Base-by-base conservation (phyloP, 345 rosid genomes). In the Eucalyptus grandis region DNA sequence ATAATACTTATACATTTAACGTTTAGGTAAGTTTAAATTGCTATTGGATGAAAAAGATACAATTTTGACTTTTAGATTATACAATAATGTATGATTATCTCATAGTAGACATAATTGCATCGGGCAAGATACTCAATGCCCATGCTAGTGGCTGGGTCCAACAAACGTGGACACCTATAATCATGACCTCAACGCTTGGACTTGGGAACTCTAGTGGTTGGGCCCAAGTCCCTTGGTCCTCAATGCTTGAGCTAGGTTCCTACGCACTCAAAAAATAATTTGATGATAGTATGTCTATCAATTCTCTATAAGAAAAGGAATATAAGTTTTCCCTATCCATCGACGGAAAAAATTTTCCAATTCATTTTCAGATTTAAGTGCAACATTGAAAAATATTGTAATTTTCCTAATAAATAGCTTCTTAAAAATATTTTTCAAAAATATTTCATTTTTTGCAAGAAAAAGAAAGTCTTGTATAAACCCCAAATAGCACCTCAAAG, bases 261-360 rank as follows among this genome's bases (percentile, higher is more conserved):
- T 34, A 1, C 3, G 27, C 30, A 21, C 85, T 77, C 9, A 7
- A 6, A 37, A 77, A 40, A 40, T 77, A 77, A 77, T 22, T 40
- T 77, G 30, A 10, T 6, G 15, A 40, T 40, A 11, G 47, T 13
- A 40, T 37, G 83, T 77, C 2, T 21, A 37, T 77, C 9, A 9
- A 77, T 21, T 37, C 26, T 37, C 27, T 40, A 77, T 5, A 37
- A 72, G 3, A 37, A 3, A 37, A 69, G 21, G 11, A 31, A 9
- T 31, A 11, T 13, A 77, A 40, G 46, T 77, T 77, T 77, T 21
- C 26, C 47, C 43, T 37, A 72, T 13, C 26, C 11, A 37, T 14
- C 1, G 4, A 34, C 2, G 4, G 7, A 72, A 72, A 72, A 72
- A 0, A 2, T 3, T 77, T 37, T 37, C 26, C 6, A 19, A 6